phyloP scores from a whole-genome alignment of 2,329 filamentous ascomycete species.

The Aspergillus caelatus region DNA sequence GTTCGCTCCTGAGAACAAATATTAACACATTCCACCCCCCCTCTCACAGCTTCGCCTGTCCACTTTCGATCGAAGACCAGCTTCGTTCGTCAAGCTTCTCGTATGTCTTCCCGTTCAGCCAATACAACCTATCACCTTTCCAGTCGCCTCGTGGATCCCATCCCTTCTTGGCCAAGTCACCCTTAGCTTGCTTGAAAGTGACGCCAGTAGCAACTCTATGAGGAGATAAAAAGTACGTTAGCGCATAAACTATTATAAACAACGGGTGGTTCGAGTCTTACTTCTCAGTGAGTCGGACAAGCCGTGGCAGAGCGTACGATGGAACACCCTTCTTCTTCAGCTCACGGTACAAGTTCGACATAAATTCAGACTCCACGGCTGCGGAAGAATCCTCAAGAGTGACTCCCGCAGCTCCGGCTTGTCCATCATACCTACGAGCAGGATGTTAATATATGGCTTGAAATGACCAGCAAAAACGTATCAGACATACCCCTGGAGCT shows the following conservation, averaged over 20 bases:
- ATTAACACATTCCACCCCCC: conserved; percentile 14
- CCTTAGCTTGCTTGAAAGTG: conserved; percentile 56
- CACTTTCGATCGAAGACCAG: conserved; percentile 48
- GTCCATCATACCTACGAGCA: conserved; percentile 49
- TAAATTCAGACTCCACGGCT: conserved; percentile 38
- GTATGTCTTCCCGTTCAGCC: conserved; percentile 47
- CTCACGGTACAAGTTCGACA: conserved; percentile 38
- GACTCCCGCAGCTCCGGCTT: conserved; percentile 52
- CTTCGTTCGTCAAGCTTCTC: conserved; percentile 39
- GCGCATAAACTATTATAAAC: neutral
- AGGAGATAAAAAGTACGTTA: conserved; percentile 16
- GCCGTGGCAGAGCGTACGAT: conserved; percentile 49
- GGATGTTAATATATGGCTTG: neutral
- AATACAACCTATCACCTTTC: conserved; percentile 46
- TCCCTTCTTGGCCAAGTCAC: conserved; percentile 45
- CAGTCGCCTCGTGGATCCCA: conserved; percentile 41
- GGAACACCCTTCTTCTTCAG: conserved; percentile 51
- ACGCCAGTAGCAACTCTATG: conserved; percentile 48
- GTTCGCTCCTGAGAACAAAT: neutral
- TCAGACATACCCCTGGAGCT: conserved; percentile 39
- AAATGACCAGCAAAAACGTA: neutral
- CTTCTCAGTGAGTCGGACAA: conserved; percentile 52
- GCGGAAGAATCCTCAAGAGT: conserved; percentile 41
- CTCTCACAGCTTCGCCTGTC: conserved; percentile 46
- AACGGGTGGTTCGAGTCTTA: conserved; percentile 28